Evolutionary conservation across 2,329 filamentous ascomycete species (phyloP), one percentile per base, ranked within the genome.

Genomic region (Beauveria pseudobassiana): DNA sequence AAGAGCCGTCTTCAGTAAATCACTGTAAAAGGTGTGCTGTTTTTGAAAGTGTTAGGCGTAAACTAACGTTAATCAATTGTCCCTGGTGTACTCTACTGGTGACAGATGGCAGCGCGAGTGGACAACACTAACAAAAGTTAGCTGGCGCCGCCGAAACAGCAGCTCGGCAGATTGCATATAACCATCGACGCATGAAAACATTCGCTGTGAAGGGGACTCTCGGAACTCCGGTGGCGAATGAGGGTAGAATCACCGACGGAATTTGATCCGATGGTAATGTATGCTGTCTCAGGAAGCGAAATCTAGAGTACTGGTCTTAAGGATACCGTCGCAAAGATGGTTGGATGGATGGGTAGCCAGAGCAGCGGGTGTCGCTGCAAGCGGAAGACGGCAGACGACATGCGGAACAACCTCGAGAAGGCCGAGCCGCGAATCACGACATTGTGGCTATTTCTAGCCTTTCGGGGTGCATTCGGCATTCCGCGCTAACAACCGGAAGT

Each of bases 131-230:
- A 46, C 14, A 12, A 6, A 34, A 34, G 8, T 1, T 57, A 28
- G 43, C 51, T 48, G 28, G 56, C 30, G 34, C 12, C n/a, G 26
- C 54, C 56, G 46, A 59, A 59, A 59, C 56, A 59, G 46, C 46
- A 28, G 55, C 51, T 30, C 10, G 38, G 55, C 45, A 49, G 22
- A 57, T 49, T 38, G 43, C 30, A 45, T 16, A 49, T 9, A 30
- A 22, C 43, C 54, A 8, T 30, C 2, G 9, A 34, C 30, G 51
- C 2, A 54, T 28, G 38, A 18, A 18, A 26, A 28, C 14, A 10
- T 54, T 28, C n/a, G 6, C 34, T 14, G 22, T 40, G 7, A 12
- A 20, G 26, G 26, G 18, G 49, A 16, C 28, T 53, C 52, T 53
- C 24, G 52, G 38, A 12, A 6, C 16, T n/a, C n/a, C 24, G 10